These are phyloP conservation scores for Nepenthes alata DNA, from an alignment of 179 eudicot genomes.

Conservation along the genomic window DNA sequence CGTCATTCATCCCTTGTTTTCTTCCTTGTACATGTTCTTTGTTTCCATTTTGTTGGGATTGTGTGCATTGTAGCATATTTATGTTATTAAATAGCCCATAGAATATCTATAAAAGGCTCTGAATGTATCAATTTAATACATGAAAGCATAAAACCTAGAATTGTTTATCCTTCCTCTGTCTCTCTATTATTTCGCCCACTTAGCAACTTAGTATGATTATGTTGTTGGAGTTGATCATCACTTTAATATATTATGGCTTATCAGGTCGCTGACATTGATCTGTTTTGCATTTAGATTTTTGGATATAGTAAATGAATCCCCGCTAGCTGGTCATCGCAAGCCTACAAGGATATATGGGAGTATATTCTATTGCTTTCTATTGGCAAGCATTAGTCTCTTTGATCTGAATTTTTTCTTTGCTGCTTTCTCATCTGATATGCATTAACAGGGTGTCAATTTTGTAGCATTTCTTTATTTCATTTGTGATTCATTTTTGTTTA, in stretches of 20 bases:
- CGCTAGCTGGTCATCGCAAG: constrained; percentile 81
- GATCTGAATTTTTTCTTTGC: not conserved
- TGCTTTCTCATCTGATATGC: not conserved
- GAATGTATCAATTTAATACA: no score
- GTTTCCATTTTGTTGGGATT: no score
- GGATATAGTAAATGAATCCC: constrained; percentile 88
- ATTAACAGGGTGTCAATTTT: not conserved
- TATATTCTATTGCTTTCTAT: constrained; percentile 56
- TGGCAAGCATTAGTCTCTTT: constrained; percentile 54
- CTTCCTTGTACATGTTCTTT: no score
- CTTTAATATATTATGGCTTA: not conserved
- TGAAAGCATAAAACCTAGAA: no score
- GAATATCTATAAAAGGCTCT: no score
- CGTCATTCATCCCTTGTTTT: no score
- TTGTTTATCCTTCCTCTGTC: no score
- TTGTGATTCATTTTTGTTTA: not conserved
- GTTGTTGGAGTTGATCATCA: no score
- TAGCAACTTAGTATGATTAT: not conserved
- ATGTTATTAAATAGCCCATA: no score
- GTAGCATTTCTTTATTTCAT: not conserved
- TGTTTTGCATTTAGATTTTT: constrained; percentile 46
- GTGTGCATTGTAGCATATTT: no score
- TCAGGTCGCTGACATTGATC: constrained; percentile 3
- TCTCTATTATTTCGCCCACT: no score
- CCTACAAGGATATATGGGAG: constrained; percentile 73